Conservation (phyloP, 2,329 filamentous ascomycete genomes). For the Apiospora malaysiana region DNA sequence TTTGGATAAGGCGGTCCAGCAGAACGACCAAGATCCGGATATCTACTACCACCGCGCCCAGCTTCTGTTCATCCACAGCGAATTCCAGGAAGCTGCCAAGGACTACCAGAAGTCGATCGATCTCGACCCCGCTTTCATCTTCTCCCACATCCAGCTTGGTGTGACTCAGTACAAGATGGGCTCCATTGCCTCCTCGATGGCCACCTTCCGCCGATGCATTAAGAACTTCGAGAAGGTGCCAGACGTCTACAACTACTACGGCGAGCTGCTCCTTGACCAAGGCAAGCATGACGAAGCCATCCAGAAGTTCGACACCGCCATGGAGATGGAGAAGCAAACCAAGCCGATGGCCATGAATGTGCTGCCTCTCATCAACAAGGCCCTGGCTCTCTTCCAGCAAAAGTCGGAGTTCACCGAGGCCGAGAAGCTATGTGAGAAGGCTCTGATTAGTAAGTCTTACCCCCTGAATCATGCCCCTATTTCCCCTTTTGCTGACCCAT, state of each 20-base stretch:
- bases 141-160: constrained; percentile 98
- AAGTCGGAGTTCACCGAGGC: constrained; percentile 96
- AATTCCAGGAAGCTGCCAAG: constrained; percentile 92
- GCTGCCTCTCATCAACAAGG: constrained; percentile 97
- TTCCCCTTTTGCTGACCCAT: constrained; percentile 41
- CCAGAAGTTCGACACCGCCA: constrained; percentile 97
- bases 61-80: constrained; percentile 95
- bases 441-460: constrained; percentile 79
- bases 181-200: constrained; percentile 96
- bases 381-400: constrained; percentile 95
- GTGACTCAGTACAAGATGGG: constrained; percentile 99
- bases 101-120: constrained; percentile 99
- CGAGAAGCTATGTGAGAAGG: constrained; percentile 96
- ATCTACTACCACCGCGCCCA: constrained; percentile 99
- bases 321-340: constrained; percentile 95
- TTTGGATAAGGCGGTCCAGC: constrained; percentile 82
- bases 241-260: constrained; percentile 99
- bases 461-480: constrained; percentile 25
- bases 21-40: constrained; percentile 89
- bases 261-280: constrained; percentile 95
- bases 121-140: constrained; percentile 94
- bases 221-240: constrained; percentile 98
- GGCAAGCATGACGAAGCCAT: constrained; percentile 94
- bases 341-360: constrained; percentile 98
- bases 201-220: constrained; percentile 94